These are phyloP conservation scores for Hanseniaspora gamundiae DNA, from an alignment of 1,139 yeast species.

Conservation along the genomic window DNA sequence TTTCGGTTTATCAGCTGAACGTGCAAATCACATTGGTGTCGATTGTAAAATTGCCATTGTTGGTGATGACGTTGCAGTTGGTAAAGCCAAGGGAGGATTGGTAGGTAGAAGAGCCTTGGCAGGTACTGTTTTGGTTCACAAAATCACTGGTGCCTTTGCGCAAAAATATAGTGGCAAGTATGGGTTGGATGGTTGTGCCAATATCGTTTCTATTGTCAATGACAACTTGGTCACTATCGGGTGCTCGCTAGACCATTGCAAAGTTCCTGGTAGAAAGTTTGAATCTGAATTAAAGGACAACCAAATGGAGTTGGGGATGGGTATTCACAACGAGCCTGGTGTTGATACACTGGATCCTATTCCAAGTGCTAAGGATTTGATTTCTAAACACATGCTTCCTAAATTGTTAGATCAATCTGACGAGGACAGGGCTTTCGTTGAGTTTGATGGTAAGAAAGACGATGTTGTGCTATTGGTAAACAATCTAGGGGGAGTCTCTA, in stretches of 20 bases:
- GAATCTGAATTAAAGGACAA: slow-evolving; percentile 42
- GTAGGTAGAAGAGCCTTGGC: slow-evolving; percentile 93
- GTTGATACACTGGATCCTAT: slow-evolving; percentile 57
- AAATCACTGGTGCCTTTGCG: slow-evolving; percentile 68
- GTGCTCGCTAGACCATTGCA: slow-evolving; percentile 79
- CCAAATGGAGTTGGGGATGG: slow-evolving; percentile 87
- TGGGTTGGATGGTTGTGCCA: slow-evolving; percentile 39
- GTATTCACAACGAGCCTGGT: slow-evolving; percentile 94
- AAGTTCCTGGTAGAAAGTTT: slow-evolving; percentile 67
- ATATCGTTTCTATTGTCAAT: slow-evolving; percentile 49
- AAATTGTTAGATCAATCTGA: slow-evolving; percentile 45
- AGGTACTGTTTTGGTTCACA: slow-evolving; percentile 80
- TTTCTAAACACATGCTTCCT: slow-evolving; percentile 39
- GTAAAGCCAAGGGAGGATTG: slow-evolving; percentile 70
- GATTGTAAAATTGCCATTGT: slow-evolving; percentile 63
- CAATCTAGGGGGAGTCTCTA: slow-evolving; percentile 78
- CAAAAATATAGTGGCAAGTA: slow-evolving; percentile 31
- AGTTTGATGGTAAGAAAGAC: slow-evolving; percentile 42
- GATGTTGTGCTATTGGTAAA: slow-evolving; percentile 61
- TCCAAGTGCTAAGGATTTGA: slow-evolving; percentile 49
- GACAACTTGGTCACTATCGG: slow-evolving; percentile 73
- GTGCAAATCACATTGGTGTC: slow-evolving; percentile 68
- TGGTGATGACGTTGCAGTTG: slow-evolving; percentile 90
- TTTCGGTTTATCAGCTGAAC: slow-evolving; percentile 82
- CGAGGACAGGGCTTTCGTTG: slow-evolving; percentile 58